A percentile compares a stretch with the other conserved stretches of the same genome.
These are phyloP conservation scores for Testicularia cyperi DNA, from an alignment of 1,284 basidiomycete species.

Conservation along the genomic window DNA sequence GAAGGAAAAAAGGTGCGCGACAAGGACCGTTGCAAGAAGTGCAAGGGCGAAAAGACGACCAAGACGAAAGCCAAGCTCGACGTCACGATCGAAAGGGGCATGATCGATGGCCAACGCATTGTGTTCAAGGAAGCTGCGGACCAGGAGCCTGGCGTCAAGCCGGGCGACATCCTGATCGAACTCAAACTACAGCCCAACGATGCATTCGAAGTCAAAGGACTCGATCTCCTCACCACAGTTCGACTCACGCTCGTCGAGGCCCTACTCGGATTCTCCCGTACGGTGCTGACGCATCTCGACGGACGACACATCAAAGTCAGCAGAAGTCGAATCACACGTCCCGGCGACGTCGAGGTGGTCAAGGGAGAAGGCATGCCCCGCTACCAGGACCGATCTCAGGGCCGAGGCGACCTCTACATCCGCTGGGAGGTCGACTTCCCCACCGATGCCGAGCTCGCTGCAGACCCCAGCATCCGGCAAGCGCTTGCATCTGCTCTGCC, in stretches of 20 bases:
- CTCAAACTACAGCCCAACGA: constrained; percentile 72
- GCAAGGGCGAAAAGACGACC: constrained; percentile 81
- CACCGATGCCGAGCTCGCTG: constrained; percentile 33
- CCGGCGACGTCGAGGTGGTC: constrained; percentile 48
- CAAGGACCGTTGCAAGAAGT: constrained; percentile 95
- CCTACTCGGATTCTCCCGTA: constrained; percentile 50
- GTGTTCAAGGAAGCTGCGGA: constrained; percentile 87
- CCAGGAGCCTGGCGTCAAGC: constrained; percentile 45
- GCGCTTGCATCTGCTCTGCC: constrained; percentile 33
- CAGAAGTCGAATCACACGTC: constrained; percentile 38
- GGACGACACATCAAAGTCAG: constrained; percentile 47
- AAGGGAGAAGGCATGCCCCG: constrained; percentile 54
- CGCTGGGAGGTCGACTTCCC: constrained; percentile 55
- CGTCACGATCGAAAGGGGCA: constrained; percentile 77
- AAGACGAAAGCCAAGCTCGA: constrained; percentile 74
- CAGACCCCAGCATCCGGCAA: constrained; percentile 15
- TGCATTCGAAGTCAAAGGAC: constrained; percentile 77
- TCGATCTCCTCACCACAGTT: constrained; percentile 74
- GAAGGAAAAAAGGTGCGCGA: constrained; percentile 78
- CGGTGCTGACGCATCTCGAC: constrained; percentile 56
- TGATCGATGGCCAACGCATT: constrained; percentile 79
- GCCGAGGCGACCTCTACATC: constrained; percentile 50
- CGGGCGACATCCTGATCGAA: constrained; percentile 72
- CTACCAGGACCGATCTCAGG: constrained; percentile 31
- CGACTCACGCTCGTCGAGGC: constrained; percentile 46